A percentile compares a stretch with the other conserved stretches of the same genome.
phyloP scores from a whole-genome alignment of 1,284 basidiomycete species.

The Ustilago xerochloae region DNA sequence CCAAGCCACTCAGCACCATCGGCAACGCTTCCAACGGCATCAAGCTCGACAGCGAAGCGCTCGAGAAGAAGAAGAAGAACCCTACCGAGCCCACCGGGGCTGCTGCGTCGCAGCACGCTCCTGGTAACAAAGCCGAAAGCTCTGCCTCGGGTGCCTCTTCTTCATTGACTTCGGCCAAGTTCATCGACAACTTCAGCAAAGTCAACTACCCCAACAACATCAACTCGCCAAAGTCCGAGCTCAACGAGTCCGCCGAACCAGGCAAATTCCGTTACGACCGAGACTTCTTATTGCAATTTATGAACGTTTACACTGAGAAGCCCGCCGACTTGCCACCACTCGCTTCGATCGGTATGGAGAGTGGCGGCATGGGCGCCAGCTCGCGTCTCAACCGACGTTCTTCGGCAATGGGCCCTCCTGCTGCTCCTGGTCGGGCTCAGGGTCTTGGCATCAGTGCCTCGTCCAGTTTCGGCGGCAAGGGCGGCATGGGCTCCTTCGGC shows the following conservation, averaged over 20 bases:
- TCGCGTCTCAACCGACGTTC: conserved; percentile 54
- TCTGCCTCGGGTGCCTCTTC: conserved; percentile 52
- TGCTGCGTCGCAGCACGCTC: conserved; percentile 33
- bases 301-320: conserved; percentile 93
- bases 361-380: conserved; percentile 51
- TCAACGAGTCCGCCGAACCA: conserved; percentile 82
- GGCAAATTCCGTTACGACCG: conserved; percentile 98
- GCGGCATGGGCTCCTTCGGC: conserved; percentile 56
- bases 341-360: conserved; percentile 82
- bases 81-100: conserved; percentile 24
- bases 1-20: conserved; percentile 59
- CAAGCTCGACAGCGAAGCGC: conserved; percentile 60
- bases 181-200: conserved; percentile 82
- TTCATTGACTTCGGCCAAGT: conserved; percentile 56
- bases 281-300: conserved; percentile 97
- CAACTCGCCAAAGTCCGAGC: conserved; percentile 82
- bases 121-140: conserved; percentile 30
- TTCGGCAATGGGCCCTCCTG: conserved; percentile 60
- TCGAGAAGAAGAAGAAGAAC: conserved; percentile 59
- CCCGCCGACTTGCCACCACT: conserved; percentile 88
- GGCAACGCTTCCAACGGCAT: conserved; percentile 48
- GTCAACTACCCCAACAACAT: conserved; percentile 87
- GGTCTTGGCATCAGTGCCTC: conserved; percentile 61
- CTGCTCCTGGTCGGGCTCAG: conserved; percentile 51
- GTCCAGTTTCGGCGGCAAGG: conserved; percentile 59